A percentile compares a stretch with the other conserved stretches of the same genome.
phyloP scores from a whole-genome alignment of 495 filamentous ascomycete species.

The Podospora anserina region DNA sequence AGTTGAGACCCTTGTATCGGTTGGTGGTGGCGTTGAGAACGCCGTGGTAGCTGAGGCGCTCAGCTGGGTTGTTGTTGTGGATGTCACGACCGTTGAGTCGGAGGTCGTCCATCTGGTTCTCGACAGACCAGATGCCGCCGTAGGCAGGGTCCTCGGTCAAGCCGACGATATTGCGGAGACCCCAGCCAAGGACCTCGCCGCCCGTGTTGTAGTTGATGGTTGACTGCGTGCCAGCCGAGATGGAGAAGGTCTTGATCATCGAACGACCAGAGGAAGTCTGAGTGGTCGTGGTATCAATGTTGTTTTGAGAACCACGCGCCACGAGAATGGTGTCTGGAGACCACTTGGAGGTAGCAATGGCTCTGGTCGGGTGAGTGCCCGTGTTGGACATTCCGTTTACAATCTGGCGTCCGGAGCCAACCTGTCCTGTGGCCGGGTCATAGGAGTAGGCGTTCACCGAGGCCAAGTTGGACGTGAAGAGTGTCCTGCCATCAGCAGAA shows the following conservation, averaged over 20 bases:
- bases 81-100: conserved; percentile 52
- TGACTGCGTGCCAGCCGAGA: conserved; percentile 35
- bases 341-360: conserved; percentile 52
- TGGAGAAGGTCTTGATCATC: conserved; percentile 59
- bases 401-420: conserved; percentile 44
- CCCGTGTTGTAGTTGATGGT: conserved; percentile 45
- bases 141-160: conserved; percentile 56
- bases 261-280: conserved; percentile 47
- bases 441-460: conserved; percentile 58
- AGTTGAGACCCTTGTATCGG: conserved; percentile 44
- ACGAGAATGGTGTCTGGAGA: conserved; percentile 52
- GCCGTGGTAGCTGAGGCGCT: conserved; percentile 67
- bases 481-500: conserved; percentile 56
- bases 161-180: conserved; percentile 64
- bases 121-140: conserved; percentile 62
- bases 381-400: conserved; percentile 51
- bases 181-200: conserved; percentile 61
- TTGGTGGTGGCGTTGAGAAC: conserved; percentile 49
- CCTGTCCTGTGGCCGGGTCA: conserved; percentile 44
- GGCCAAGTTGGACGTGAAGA: conserved; percentile 58
- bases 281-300: conserved; percentile 53
- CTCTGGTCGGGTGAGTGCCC: conserved; percentile 53
- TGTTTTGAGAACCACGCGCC: conserved; percentile 54
- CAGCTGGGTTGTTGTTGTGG: conserved; percentile 64
- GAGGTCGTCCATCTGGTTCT: conserved; percentile 64